Conservation (phyloP, 2,329 filamentous ascomycete genomes). For the Aspergillus ustus region DNA sequence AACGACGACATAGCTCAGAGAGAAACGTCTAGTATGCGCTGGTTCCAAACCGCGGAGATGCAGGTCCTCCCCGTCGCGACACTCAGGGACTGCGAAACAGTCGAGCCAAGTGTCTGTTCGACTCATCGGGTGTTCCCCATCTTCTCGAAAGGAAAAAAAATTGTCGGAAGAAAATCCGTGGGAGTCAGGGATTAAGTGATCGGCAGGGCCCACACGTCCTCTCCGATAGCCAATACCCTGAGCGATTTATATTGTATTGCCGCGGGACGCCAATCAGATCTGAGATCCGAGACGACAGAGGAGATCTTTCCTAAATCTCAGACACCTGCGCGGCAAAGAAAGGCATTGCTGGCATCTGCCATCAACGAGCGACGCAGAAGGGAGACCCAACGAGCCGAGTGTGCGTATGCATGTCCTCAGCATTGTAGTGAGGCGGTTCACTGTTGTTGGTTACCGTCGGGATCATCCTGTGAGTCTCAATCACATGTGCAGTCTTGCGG, state of each 20-base stretch:
- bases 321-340: neutral
- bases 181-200: slow-evolving; percentile 5
- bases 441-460: neutral
- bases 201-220: slow-evolving; percentile 5
- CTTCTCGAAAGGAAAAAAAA: neutral
- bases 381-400: neutral
- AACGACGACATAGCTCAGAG: neutral
- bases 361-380: neutral
- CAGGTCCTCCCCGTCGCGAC: neutral
- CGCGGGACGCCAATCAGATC: neutral
- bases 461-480: neutral
- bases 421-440: neutral
- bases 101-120: neutral
- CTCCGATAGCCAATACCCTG: slow-evolving; percentile 3
- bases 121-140: neutral
- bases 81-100: neutral
- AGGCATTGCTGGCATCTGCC: neutral
- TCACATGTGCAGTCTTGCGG: neutral
- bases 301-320: neutral
- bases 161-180: neutral
- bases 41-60: neutral
- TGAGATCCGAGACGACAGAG: neutral
- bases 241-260: neutral
- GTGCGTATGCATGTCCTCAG: neutral
- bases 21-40: neutral